A percentile compares a stretch with the other conserved stretches of the same genome.
Evolutionary conservation across 2,329 filamentous ascomycete species (phyloP).

Genomic region (Diaporthe destruens): DNA sequence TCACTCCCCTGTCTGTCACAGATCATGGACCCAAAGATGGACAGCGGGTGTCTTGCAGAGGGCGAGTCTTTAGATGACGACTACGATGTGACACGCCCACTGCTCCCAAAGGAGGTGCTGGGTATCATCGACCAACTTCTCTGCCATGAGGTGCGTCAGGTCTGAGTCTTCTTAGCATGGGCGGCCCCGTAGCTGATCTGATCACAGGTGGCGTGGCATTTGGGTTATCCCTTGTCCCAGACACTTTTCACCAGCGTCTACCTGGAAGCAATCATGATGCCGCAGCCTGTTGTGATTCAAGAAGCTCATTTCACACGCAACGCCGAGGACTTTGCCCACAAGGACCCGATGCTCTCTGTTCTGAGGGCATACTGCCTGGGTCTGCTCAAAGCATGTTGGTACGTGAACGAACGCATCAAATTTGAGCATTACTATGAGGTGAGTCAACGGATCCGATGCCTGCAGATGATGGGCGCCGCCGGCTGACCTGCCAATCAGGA

Average conservation of each 20-base stretch:
- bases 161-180: background rate
- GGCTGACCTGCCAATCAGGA: constrained; percentile 68
- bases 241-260: constrained; percentile 95
- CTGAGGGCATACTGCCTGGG: constrained; percentile 89
- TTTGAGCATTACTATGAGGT: constrained; percentile 94
- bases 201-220: constrained; percentile 90
- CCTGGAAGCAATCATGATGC: constrained; percentile 84
- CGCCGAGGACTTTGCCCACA: constrained; percentile 47
- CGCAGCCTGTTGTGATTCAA: constrained; percentile 72
- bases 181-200: constrained; percentile 1
- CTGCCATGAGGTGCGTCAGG: constrained; percentile 80
- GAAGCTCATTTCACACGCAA: constrained; percentile 72
- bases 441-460: constrained; percentile 44
- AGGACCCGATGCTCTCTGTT: constrained; percentile 69
- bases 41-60: constrained; percentile 85
- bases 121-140: constrained; percentile 95
- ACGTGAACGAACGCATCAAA: constrained; percentile 81
- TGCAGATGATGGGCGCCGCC: background rate
- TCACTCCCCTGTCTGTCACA: constrained; percentile 54
- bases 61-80: constrained; percentile 87
- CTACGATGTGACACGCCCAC: constrained; percentile 77
- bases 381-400: constrained; percentile 84
- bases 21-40: constrained; percentile 99
- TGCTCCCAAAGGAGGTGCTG: constrained; percentile 84
- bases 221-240: constrained; percentile 94